Percentiles rank a stretch among this genome's conserved stretches.
These are phyloP conservation scores for Cryptococcus sp. DNA, from an alignment of 1,284 basidiomycete species.

Conservation along the genomic window DNA sequence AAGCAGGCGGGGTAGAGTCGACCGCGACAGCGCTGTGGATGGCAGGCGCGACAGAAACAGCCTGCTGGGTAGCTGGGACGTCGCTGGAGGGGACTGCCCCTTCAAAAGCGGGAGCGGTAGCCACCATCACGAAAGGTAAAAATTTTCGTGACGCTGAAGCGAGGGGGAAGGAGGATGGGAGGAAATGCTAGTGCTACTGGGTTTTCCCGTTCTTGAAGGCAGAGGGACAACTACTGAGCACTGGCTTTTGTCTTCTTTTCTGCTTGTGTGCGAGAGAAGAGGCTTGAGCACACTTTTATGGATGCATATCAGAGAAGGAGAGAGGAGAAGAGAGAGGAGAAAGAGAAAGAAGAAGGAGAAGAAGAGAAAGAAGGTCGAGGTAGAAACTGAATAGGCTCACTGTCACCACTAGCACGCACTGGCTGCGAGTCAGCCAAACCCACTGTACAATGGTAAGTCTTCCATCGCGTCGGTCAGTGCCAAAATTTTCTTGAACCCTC, in stretches of 20 bases:
- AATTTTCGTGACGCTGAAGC: constrained; percentile 4
- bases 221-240: not conserved
- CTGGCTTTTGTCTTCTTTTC: constrained; percentile 2
- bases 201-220: too few species aligned
- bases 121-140: constrained; percentile 14
- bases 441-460: too few species aligned
- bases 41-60: constrained; percentile 21
- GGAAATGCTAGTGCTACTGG: not conserved
- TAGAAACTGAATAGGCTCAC: too few species aligned
- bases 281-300: constrained; percentile 11
- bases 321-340: constrained; percentile 12
- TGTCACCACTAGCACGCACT: too few species aligned
- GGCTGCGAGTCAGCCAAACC: too few species aligned
- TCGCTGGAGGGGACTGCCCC: constrained; percentile 32
- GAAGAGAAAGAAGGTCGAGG: constrained; percentile 22
- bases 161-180: not conserved
- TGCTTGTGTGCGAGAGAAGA: constrained; percentile 7
- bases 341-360: constrained; percentile 14
- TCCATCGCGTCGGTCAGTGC: too few species aligned
- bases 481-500: too few species aligned
- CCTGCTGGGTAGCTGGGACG: constrained; percentile 29
- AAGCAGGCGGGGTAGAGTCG: constrained; percentile 32
- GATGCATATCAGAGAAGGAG: constrained; percentile 2
- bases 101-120: constrained; percentile 28
- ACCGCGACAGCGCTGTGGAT: constrained; percentile 24